Evolutionary conservation across 805 yeast species (phyloP), one percentile per base, ranked within the genome.

Genomic region (Ogataea neopini): DNA sequence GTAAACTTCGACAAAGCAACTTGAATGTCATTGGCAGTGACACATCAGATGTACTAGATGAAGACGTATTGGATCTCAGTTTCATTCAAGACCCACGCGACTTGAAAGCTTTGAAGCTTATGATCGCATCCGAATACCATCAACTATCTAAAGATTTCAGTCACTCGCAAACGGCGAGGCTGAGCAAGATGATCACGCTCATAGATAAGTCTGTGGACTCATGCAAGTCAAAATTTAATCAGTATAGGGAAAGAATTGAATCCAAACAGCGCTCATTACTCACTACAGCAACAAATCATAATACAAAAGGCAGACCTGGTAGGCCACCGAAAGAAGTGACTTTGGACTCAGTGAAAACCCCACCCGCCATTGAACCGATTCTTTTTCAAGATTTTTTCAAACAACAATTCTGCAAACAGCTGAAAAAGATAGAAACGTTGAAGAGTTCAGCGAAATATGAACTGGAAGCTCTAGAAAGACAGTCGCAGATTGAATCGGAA

Each of bases 51-150:
- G 23, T 15, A 36, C 5, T 13, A 34, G 11, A 33, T 28, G 34
- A 14, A n/a, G 22, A 40, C n/a, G 26, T 41, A 26, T 39, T 49
- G 30, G 52, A 49, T 22, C 34, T 44, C 6, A 33, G 46, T 17
- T 53, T 49, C 41, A 41, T 55, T 18, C 40, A 40, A 19, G 44
- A 48, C 14, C 43, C 56, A 14, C 47, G 58, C 9, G 58, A 59
- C 6, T 32, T 58, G 10, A 44, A 53, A 18, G 45, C 46, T 11
- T 53, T 58, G 17, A 57, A 60, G 41, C 40, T 41, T 9, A 45
- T 51, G 38, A 51, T 71, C 2, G 62, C 67, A 1, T 37, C 51
- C 4, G 69, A 68, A 44, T 71, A 69, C 54, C 61, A 60, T 32
- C 49, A 52, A 2, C 48, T 71, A 2, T 56, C 71, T 1, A 54